Conservation (phyloP, 495 filamentous ascomycete genomes). For the Penicillium lividum region DNA sequence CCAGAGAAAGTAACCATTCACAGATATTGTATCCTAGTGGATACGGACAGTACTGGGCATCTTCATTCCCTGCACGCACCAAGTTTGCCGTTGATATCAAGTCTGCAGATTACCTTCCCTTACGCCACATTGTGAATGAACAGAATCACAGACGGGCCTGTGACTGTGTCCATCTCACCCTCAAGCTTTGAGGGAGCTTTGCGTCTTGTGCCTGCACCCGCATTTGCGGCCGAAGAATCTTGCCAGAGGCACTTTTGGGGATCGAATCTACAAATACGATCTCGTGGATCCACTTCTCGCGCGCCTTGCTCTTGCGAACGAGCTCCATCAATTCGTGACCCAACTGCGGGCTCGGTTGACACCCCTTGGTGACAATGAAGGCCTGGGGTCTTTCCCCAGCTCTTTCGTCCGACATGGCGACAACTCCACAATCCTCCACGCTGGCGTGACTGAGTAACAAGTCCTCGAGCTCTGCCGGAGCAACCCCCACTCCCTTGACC, state of each 20-base stretch:
- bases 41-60: too few relatives aligned
- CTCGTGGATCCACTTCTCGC: constrained; percentile 67
- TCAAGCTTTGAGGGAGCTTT: too few relatives aligned
- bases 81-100: too few relatives aligned
- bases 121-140: too few relatives aligned
- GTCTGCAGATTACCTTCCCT: too few relatives aligned
- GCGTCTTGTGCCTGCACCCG: constrained; percentile 37
- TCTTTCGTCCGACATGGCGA: constrained; percentile 59
- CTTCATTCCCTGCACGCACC: too few relatives aligned
- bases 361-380: constrained; percentile 60
- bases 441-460: constrained; percentile 55
- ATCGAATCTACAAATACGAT: constrained; percentile 63
- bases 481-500: constrained; percentile 70
- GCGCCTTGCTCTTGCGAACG: constrained; percentile 61
- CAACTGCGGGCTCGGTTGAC: constrained; percentile 26
- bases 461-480: constrained; percentile 70
- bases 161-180: too few relatives aligned
- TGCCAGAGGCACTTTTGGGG: constrained; percentile 68
- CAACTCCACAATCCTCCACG: constrained; percentile 62
- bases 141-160: too few relatives aligned
- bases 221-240: constrained; percentile 64
- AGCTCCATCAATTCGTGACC: constrained; percentile 50
- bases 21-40: too few relatives aligned
- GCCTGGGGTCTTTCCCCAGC: constrained; percentile 67
- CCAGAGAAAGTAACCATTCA: too few relatives aligned